phyloP scores from a whole-genome alignment of 176 grass and related monocot species.

The Oryza glaberrima region DNA sequence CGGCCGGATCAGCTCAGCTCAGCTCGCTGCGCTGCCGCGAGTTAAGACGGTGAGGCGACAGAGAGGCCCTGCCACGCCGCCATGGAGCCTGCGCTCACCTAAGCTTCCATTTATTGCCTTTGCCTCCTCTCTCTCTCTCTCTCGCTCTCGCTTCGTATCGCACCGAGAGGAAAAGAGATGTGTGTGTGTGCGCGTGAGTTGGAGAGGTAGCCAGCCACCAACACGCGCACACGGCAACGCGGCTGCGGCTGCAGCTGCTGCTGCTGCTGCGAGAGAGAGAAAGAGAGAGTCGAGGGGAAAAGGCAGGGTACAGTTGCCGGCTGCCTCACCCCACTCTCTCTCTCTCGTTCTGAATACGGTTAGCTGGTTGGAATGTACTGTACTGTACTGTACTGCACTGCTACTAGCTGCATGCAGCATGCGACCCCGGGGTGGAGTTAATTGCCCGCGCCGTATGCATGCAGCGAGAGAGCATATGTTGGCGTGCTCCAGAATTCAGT shows the following conservation, averaged over 20 bases:
- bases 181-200: not conserved
- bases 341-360: not conserved
- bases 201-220: not conserved
- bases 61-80: conserved; percentile 95
- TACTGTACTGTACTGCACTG: not conserved
- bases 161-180: not conserved
- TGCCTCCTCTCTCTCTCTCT: not conserved
- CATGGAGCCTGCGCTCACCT: conserved; percentile 77
- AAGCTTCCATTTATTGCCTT: conserved; percentile 80
- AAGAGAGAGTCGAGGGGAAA: not conserved
- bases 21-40: not conserved
- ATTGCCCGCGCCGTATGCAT: conserved; percentile 18
- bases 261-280: not conserved
- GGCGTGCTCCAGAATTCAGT: conserved; percentile 52
- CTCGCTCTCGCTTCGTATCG: not conserved
- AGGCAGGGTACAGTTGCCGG: conserved; percentile 11
- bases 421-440: conserved; percentile 14
- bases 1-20: not conserved
- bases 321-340: not conserved
- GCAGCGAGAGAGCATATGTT: conserved; percentile 3
- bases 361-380: conserved; percentile 46
- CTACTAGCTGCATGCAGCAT: not conserved
- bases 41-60: conserved; percentile 75
- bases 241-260: not conserved
- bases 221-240: conserved; percentile 37